Evolutionary conservation across 192 early-diverging fungal species (phyloP).

Genomic region (Funneliformis mosseae): DNA sequence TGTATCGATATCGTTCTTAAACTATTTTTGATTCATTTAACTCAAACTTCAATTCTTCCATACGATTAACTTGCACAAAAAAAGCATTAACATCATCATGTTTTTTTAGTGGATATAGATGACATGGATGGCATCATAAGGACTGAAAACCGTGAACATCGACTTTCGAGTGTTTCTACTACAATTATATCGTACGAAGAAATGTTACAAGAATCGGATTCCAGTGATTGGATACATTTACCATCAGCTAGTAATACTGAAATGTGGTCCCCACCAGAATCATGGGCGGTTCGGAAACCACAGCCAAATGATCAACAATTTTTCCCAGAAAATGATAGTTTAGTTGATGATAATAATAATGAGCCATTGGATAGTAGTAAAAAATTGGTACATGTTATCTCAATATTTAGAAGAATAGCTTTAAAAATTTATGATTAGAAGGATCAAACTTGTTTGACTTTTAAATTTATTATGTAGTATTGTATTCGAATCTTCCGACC

Average conservation of each 20-base stretch:
- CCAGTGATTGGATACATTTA: background rate
- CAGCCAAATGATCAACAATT: constrained; percentile 45
- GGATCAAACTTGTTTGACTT: no score
- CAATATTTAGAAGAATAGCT: constrained; percentile 25
- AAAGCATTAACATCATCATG: background rate
- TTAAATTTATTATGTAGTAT: constrained; percentile 43
- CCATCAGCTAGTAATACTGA: constrained; percentile 35
- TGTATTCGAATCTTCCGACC: constrained; percentile 76
- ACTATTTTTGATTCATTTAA: background rate
- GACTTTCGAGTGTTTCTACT: background rate
- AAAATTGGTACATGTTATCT: constrained; percentile 21
- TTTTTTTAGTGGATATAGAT: constrained; percentile 40
- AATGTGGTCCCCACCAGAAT: constrained; percentile 68
- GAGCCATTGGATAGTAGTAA: constrained; percentile 21
- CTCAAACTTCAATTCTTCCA: background rate
- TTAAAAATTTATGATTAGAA: no score
- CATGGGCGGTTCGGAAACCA: constrained; percentile 66
- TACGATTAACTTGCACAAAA: background rate
- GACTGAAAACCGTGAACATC: constrained; percentile 31
- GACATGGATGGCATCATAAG: constrained; percentile 54
- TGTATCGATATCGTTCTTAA: constrained; percentile 7
- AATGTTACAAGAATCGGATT: background rate
- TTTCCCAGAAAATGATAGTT: constrained; percentile 26
- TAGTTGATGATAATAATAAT: constrained; percentile 38
- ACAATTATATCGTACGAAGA: background rate